A percentile compares a stretch with the other conserved stretches of the same genome.
Evolutionary conservation across 176 grass and related monocot genomes (phyloP).

Genomic region (Bolboschoenus planiculmis): DNA sequence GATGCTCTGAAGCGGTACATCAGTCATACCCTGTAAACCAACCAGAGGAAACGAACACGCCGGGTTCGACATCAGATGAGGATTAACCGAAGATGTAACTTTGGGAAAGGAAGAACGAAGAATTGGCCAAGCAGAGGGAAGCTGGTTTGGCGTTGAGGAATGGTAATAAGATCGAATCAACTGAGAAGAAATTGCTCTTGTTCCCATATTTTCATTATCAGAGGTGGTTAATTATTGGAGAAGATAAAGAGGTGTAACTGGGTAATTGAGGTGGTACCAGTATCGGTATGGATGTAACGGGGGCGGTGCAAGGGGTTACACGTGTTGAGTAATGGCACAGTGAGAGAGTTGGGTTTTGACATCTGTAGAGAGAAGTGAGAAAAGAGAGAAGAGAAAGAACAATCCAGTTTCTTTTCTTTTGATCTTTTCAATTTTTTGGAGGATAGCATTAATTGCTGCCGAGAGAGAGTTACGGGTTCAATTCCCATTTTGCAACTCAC

Average conservation of each 20-base stretch:
- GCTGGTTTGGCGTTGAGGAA: not conserved
- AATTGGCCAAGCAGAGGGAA: not conserved
- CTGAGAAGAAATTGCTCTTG: not conserved
- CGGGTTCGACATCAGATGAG: not conserved
- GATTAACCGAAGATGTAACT: not conserved
- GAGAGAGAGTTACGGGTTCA: not conserved
- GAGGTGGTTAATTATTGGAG: not conserved
- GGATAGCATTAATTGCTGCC: not conserved
- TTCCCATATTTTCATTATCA: not conserved
- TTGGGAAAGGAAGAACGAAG: not conserved
- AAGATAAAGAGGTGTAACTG: not conserved
- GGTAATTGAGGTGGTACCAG: no score
- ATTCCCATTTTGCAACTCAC: not conserved
- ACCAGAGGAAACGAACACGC: not conserved
- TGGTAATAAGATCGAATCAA: not conserved
- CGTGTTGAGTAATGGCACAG: not conserved
- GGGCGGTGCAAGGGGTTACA: not conserved
- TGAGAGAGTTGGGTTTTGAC: not conserved
- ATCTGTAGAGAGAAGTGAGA: not conserved
- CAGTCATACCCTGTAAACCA: constrained; percentile 4
- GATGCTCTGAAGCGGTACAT: constrained; percentile 7
- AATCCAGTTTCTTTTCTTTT: not conserved
- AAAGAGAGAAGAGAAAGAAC: not conserved
- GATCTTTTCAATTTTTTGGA: not conserved
- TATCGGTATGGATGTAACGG: not conserved